These are phyloP conservation scores for Rosa hybrid DNA, from an alignment of 331 rosid genomes.

Conservation along the genomic window DNA sequence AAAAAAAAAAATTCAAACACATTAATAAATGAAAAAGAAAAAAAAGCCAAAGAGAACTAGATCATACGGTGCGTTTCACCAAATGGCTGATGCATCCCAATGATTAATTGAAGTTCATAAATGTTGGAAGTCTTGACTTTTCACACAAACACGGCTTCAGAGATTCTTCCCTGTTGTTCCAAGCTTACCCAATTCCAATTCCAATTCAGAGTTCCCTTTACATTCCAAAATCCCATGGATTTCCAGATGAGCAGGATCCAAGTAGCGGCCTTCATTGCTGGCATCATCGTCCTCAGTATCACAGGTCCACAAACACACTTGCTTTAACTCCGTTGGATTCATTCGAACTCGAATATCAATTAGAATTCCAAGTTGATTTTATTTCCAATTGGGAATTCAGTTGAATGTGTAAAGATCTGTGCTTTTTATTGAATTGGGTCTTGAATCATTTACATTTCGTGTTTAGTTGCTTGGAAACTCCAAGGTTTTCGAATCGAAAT, in stretches of 20 bases:
- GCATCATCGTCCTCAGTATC: constrained; percentile 67
- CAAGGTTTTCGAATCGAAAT: neutral
- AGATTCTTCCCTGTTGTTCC: constrained; percentile 34
- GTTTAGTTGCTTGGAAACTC: constrained; percentile 13
- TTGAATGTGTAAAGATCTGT: neutral
- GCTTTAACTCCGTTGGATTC: neutral
- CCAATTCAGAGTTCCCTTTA: neutral
- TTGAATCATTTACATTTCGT: neutral
- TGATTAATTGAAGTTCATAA: neutral
- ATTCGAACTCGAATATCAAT: too few relatives aligned
- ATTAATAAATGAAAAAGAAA: too few relatives aligned
- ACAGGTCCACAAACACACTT: constrained; percentile 45
- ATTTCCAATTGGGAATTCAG: neutral
- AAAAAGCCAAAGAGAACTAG: too few relatives aligned
- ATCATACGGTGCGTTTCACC: too few relatives aligned
- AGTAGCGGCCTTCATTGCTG: constrained; percentile 39
- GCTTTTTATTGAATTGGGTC: constrained; percentile 8
- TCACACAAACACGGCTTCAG: neutral
- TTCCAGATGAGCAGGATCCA: constrained; percentile 57
- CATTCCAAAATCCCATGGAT: constrained; percentile 42
- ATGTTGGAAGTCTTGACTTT: neutral
- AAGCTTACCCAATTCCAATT: constrained; percentile 13
- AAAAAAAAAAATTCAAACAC: too few relatives aligned
- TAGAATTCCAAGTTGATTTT: neutral
- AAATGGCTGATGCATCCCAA: too few relatives aligned